phyloP scores from a whole-genome alignment of 805 yeast genomes.

The Metschnikowia bowlesiae region DNA sequence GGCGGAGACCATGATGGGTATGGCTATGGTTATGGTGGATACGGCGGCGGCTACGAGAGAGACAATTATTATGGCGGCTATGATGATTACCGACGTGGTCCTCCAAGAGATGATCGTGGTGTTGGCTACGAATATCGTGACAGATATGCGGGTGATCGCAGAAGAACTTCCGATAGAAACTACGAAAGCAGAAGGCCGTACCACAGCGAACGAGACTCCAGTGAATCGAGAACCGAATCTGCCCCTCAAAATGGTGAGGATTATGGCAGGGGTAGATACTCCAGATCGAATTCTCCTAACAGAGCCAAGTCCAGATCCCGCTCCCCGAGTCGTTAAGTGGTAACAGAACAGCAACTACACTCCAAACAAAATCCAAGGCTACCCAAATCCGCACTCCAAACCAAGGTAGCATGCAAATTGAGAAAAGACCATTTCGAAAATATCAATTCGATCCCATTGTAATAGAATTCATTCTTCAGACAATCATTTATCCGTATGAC shows the following conservation, averaged over 20 bases:
- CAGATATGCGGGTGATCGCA: conserved; percentile 14
- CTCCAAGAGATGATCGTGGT: conserved; percentile 18
- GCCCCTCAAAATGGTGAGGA: conserved; percentile 10
- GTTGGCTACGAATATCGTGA: conserved; percentile 19
- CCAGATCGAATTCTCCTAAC: conserved; percentile 31
- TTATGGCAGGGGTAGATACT: conserved; percentile 22
- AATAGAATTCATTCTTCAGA: neutral
- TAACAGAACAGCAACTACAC: neutral
- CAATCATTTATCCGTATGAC: neutral
- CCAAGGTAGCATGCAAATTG: neutral
- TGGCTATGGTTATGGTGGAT: conserved; percentile 10
- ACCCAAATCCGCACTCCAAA: neutral
- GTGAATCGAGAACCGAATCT: conserved; percentile 11
- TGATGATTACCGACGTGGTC: conserved; percentile 17
- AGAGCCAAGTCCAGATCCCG: conserved; percentile 40
- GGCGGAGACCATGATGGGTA: conserved; percentile 2
- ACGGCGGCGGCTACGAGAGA: conserved; percentile 17
- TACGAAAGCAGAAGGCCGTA: conserved; percentile 12
- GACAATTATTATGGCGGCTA: conserved; percentile 15
- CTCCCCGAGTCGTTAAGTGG: conserved; percentile 20
- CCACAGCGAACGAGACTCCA: conserved; percentile 12
- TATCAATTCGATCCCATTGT: neutral
- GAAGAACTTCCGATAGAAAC: conserved; percentile 11
- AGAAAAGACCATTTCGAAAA: neutral
- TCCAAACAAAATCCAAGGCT: neutral